Percentiles rank a stretch among this genome's conserved stretches.
Conservation (phyloP, 2,329 filamentous ascomycete species). For the Verticillium nubilum region DNA sequence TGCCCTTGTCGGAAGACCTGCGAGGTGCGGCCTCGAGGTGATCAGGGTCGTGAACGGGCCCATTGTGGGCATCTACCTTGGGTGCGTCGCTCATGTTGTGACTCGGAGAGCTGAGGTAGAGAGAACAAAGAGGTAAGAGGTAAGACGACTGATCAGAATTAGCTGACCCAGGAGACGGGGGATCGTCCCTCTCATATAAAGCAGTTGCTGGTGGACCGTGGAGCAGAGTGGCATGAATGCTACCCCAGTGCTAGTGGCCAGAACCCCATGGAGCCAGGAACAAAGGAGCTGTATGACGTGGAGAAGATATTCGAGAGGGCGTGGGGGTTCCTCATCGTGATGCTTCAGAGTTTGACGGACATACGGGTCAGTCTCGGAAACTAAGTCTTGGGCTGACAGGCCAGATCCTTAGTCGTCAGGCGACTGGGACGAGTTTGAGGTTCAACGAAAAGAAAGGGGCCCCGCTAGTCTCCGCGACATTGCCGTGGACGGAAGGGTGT, state of each 20-base stretch:
- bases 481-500: neutral
- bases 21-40: neutral
- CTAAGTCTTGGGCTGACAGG: neutral
- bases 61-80: neutral
- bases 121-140: conserved; percentile 4
- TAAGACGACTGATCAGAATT: neutral
- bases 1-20: neutral
- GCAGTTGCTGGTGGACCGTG: neutral
- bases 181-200: neutral
- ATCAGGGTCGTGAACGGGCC: neutral
- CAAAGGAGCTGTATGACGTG: neutral
- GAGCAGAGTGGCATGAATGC: neutral
- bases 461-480: neutral
- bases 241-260: neutral
- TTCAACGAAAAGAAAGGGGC: neutral
- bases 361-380: neutral
- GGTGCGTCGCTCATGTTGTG: conserved; percentile 2
- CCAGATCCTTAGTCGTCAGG: neutral
- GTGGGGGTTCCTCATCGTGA: neutral
- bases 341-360: neutral
- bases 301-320: neutral
- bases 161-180: neutral
- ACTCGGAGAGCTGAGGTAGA: conserved; percentile 7
- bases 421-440: neutral
- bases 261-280: neutral